Evolutionary conservation across 2,329 filamentous ascomycete species (phyloP).

Genomic region (Fusarium xyrophilum): DNA sequence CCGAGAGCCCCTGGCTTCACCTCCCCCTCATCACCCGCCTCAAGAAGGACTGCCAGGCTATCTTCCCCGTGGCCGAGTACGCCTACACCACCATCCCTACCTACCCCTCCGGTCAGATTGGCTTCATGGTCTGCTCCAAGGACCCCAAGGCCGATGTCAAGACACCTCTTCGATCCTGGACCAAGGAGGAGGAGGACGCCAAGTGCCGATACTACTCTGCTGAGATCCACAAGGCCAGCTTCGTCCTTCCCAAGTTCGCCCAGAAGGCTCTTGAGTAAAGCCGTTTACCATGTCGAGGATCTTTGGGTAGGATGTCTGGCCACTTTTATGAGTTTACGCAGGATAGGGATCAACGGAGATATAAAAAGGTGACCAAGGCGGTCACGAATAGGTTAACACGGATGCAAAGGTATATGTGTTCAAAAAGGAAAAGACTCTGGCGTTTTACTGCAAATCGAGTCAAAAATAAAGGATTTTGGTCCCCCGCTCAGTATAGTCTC

Average conservation of each 20-base stretch:
- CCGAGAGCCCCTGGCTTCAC: conserved; percentile 99
- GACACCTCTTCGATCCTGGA: conserved; percentile 83
- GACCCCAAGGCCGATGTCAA: conserved; percentile 83
- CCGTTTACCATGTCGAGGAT: background rate
- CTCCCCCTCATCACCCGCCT: conserved; percentile 90
- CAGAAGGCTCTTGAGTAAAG: conserved; percentile 72
- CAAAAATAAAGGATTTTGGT: conserved; percentile 27
- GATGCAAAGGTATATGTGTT: conserved; percentile 17
- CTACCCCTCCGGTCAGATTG: conserved; percentile 98
- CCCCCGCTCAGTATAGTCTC: background rate
- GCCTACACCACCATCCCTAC: conserved; percentile 99
- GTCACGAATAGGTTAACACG: conserved; percentile 30
- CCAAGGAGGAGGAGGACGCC: conserved; percentile 86
- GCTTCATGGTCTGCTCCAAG: conserved; percentile 99
- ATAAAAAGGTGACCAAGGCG: conserved; percentile 26
- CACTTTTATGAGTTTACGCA: conserved; percentile 36
- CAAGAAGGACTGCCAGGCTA: conserved; percentile 94
- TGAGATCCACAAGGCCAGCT: conserved; percentile 94
- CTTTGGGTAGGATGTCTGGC: conserved; percentile 11
- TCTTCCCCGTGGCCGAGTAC: conserved; percentile 98
- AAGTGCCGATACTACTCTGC: conserved; percentile 97
- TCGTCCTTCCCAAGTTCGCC: conserved; percentile 92
- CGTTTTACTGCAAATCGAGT: conserved; percentile 26
- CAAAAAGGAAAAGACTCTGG: conserved; percentile 18
- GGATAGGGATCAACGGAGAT: conserved; percentile 27